phyloP scores from a whole-genome alignment of 2,329 filamentous ascomycete species.

The Cytospora schulzeri region DNA sequence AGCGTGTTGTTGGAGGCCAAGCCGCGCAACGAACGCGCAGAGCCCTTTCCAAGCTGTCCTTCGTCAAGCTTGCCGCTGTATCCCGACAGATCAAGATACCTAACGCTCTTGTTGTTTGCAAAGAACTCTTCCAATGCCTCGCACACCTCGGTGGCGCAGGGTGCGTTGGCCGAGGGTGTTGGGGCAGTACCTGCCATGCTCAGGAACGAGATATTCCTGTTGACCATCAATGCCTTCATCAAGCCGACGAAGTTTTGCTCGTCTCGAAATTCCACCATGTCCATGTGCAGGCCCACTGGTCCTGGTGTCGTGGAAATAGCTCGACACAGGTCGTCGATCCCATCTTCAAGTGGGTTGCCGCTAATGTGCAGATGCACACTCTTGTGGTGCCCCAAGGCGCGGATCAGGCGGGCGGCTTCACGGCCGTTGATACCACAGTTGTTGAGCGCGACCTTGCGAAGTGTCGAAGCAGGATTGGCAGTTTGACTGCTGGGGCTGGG shows the following conservation, averaged over 20 bases:
- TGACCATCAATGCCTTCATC: constrained; percentile 52
- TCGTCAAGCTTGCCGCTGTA: constrained; percentile 61
- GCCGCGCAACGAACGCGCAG: constrained; percentile 49
- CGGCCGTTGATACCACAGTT: constrained; percentile 55
- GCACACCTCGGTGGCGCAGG: constrained; percentile 48
- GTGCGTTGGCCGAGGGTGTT: constrained; percentile 39
- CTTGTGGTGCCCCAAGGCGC: constrained; percentile 50
- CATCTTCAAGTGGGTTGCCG: constrained; percentile 55
- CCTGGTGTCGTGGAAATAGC: constrained; percentile 51
- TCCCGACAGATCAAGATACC: constrained; percentile 59
- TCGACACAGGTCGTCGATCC: constrained; percentile 52
- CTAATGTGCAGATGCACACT: constrained; percentile 53
- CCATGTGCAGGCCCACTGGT: constrained; percentile 53
- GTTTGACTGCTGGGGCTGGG: constrained; percentile 26
- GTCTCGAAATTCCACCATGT: constrained; percentile 59
- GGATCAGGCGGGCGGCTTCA: constrained; percentile 53
- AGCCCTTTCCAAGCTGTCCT: constrained; percentile 55
- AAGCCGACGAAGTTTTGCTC: constrained; percentile 56
- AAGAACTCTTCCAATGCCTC: constrained; percentile 54
- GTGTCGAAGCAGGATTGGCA: constrained; percentile 37
- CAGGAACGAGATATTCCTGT: constrained; percentile 52
- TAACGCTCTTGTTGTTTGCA: constrained; percentile 51
- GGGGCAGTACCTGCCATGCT: constrained; percentile 57
- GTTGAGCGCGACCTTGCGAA: constrained; percentile 51
- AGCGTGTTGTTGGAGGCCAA: constrained; percentile 37